Evolutionary conservation across 352 stramenopile species (phyloP), one percentile per base, ranked within the genome.

Genomic region (Plasmopara halstedii): DNA sequence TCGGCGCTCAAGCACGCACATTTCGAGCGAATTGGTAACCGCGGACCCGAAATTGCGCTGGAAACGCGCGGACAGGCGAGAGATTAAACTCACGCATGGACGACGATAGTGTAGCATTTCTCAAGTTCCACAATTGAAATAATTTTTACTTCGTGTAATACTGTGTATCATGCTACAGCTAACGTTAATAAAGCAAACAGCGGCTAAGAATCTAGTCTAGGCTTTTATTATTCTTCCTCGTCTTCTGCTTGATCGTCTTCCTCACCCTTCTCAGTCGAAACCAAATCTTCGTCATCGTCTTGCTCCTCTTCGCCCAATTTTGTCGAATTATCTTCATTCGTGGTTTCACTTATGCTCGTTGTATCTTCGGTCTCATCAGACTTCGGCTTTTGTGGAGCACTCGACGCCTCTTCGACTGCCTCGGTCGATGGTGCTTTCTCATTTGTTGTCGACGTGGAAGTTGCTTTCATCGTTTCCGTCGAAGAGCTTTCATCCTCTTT

Each of bases 1-100:
- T 46, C 65, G 53, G 43, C 76, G 73, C 45, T 76, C 61, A 18
- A 67, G 69, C 11, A 88, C 58, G 48, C 72, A 85, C 2, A 56
- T 51, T 6, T 80, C 59, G 9, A 91, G 60, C 32, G 74, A 63
- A 51, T 86, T 88, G 17, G 46, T 19, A 17, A 46, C 54, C 2
- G 34, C 37, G 4, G 54, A 66, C 2, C 42, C 9, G 22, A 63
- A 54, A 29, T 37, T 46, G 21, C 46, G 49, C 50, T 48, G 57
- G 42, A 55, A 57, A n/a, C 56, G 31, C 23, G 62, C 25, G 8
- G 42, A 27, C 17, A 53, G 58, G 27, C 39, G 43, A 13, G 22
- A 44, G 35, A 15, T 17, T 21, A 42, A 47, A 31, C 46, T 13
- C 26, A 43, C 19, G 31, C 46, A 46, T 10, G 61, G 23, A 9